These are phyloP conservation scores for Helminthosporium solani DNA, from an alignment of 2,329 filamentous ascomycete species.

Conservation along the genomic window DNA sequence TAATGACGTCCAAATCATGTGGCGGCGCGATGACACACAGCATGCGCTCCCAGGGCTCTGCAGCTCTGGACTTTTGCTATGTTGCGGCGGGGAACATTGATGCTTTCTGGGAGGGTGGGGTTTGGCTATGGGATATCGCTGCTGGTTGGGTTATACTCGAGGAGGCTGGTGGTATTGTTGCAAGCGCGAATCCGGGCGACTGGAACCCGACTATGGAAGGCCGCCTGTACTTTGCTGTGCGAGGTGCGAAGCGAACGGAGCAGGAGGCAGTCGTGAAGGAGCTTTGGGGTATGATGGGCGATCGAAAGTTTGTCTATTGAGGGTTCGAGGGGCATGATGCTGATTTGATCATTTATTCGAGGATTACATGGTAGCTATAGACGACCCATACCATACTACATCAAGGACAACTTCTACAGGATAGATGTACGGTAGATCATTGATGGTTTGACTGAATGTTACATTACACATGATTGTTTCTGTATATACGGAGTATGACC, in stretches of 20 bases:
- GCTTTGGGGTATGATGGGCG: constrained; percentile 40
- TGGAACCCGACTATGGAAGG: constrained; percentile 40
- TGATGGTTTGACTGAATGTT: no score
- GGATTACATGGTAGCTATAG: no score
- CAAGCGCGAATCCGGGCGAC: constrained; percentile 37
- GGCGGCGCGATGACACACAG: constrained; percentile 39
- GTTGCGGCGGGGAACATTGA: constrained; percentile 40
- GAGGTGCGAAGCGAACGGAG: constrained; percentile 30
- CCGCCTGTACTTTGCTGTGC: constrained; percentile 37
- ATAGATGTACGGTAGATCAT: no score
- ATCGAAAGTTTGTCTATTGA: constrained; percentile 30
- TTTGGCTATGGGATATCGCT: constrained; percentile 40
- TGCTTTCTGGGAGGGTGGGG: constrained; percentile 41
- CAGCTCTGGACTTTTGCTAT: constrained; percentile 43
- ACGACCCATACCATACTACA: no score
- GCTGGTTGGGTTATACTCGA: constrained; percentile 43
- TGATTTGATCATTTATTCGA: no score
- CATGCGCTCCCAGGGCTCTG: constrained; percentile 38
- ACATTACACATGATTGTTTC: no score
- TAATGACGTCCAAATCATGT: constrained; percentile 28
- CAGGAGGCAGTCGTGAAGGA: constrained; percentile 37
- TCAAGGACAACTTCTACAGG: no score
- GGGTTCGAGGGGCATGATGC: background rate
- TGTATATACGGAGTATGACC: no score
- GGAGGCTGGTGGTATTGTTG: constrained; percentile 42